Evolutionary conservation across 768 basidiomycete genomes (phyloP), one percentile per base, ranked within the genome.

Genomic region (Psilocybe tampanensis): DNA sequence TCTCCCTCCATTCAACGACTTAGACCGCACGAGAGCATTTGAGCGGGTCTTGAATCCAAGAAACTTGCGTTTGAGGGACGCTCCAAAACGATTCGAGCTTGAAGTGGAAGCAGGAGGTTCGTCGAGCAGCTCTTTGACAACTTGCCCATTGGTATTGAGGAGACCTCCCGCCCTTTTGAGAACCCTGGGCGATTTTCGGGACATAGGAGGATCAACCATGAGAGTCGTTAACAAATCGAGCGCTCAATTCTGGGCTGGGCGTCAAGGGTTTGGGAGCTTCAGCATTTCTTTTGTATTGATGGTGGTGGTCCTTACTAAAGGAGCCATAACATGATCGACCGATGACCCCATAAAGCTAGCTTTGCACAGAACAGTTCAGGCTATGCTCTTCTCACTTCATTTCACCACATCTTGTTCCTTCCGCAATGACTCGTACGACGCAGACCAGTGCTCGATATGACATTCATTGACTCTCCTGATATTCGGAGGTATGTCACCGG

Each of bases 101-200:
- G 42, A 45, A n/a, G 36, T 58, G 9, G 42, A 45, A n/a, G 36
- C 13, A 13, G 58, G 47, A n/a, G 58, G 48, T 2, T 39, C 51
- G 36, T 61, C 60, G 44, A 55, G 58, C 22, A 65, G 59, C 54
- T 66, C 69, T 42, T 64, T 66, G 56, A 60, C 54, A 3, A 63
- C 59, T 24, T 70, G 67, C 36, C 67, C 65, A 19, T 69, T 70
- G 58, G 66, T 69, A n/a, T 68, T 68, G 34, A 71, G 56, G 44
- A 80, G 58, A 51, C 67, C 72, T 12, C 69, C 69, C 1, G 79
- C 78, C n/a, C 80, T 71, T 47, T 68, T 72, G 3, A 80, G 63
- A 26, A 68, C 44, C 36, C 55, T 51, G 7, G 21, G 47, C 17
- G 60, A 44, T n/a, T 24, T 44, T n/a, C 26, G 36, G 7, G 51